Evolutionary conservation across 2,329 filamentous ascomycete species (phyloP).

Genomic region (Xylariaceae sp.): DNA sequence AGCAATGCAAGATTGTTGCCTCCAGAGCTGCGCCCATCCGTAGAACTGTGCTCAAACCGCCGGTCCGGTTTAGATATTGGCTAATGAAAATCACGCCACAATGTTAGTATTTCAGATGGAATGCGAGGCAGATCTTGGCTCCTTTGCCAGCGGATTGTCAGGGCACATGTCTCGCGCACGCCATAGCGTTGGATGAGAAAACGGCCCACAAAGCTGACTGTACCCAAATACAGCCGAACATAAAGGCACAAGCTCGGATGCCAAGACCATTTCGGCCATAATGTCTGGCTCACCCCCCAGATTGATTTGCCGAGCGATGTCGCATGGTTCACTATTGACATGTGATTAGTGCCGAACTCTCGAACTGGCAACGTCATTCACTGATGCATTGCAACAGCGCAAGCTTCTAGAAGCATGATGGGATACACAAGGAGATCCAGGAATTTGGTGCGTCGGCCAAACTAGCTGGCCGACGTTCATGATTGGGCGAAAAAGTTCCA

Average conservation of each 20-base stretch:
- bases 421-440: conserved; percentile 20
- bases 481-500: conserved; percentile 13
- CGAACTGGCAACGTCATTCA: conserved; percentile 1
- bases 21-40: not conserved
- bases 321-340: not conserved
- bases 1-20: not conserved
- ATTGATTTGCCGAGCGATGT: conserved; percentile 3
- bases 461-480: not conserved
- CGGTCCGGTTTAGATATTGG: not conserved
- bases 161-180: conserved; percentile 1
- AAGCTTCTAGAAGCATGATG: conserved; percentile 18
- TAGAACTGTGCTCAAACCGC: not conserved
- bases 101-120: not conserved
- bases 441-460: conserved; percentile 13
- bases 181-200: not conserved
- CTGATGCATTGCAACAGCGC: conserved; percentile 3
- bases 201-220: not conserved
- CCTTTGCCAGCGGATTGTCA: conserved; percentile 1
- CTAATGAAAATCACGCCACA: conserved; percentile 1
- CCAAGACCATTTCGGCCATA: conserved; percentile 1
- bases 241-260: conserved; percentile 1
- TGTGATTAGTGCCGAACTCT: conserved; percentile 8
- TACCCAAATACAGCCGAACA: not conserved
- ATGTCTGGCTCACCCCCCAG: conserved; percentile 14
- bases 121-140: not conserved